These are phyloP conservation scores for Sporisorium exsertum DNA, from an alignment of 1,284 basidiomycete genomes.

Conservation along the genomic window DNA sequence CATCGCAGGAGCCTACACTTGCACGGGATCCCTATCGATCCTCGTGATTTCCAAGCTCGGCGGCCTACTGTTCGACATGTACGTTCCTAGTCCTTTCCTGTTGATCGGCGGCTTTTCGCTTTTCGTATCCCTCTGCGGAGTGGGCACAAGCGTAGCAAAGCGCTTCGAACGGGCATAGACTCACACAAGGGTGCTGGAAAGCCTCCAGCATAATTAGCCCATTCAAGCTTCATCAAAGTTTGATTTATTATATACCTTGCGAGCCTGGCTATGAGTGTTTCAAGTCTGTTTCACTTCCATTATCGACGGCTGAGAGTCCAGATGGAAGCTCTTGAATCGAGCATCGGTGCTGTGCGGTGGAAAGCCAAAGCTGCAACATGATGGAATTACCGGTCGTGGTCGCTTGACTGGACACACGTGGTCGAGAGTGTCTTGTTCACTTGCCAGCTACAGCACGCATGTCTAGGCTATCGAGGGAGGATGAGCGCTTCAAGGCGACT, in stretches of 20 bases:
- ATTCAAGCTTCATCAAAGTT: no score
- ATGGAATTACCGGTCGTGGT: neutral
- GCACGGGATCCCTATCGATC: constrained; percentile 52
- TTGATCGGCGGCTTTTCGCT: constrained; percentile 44
- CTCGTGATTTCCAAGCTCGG: constrained; percentile 54
- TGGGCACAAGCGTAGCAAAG: constrained; percentile 9
- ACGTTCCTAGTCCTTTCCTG: constrained; percentile 51
- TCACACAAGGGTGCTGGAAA: neutral
- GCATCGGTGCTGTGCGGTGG: neutral
- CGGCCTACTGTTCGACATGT: constrained; percentile 53
- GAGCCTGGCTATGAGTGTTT: no score
- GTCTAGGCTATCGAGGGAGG: no score
- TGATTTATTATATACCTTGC: neutral
- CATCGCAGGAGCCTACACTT: constrained; percentile 57
- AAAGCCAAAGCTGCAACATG: neutral
- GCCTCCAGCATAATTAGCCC: neutral
- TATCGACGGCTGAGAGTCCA: no score
- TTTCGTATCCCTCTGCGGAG: constrained; percentile 33
- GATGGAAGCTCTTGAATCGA: neutral
- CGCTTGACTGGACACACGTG: neutral
- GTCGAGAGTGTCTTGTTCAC: neutral
- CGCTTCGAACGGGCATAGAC: constrained; percentile 5
- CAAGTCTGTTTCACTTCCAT: no score
- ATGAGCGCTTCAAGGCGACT: neutral
- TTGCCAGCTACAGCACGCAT: no score